phyloP scores from a whole-genome alignment of 768 basidiomycete species.

The Amanita jacksonii region DNA sequence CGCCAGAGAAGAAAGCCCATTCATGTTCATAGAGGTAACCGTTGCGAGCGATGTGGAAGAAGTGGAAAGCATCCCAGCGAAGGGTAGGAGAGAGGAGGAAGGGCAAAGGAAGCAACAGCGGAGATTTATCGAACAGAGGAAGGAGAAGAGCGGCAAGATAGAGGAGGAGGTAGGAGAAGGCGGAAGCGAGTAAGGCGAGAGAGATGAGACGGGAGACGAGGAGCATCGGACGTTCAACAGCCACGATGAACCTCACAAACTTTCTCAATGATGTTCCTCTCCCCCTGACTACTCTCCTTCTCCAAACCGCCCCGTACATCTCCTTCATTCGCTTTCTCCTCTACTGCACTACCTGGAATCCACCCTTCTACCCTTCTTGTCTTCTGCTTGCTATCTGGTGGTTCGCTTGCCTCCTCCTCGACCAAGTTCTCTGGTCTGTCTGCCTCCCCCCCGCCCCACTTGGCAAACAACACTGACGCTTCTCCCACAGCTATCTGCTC shows the following conservation, averaged over 20 bases:
- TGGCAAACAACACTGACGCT: too few species aligned
- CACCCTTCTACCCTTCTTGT: conserved; percentile 51
- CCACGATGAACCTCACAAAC: conserved; percentile 22
- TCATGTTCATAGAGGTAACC: conserved; percentile 65
- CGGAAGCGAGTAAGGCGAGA: too few species aligned
- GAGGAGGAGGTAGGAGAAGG: conserved; percentile 16
- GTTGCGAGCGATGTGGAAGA: conserved; percentile 51
- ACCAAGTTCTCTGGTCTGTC: conserved; percentile 31
- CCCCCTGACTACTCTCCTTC: conserved; percentile 49
- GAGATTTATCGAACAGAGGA: conserved; percentile 31
- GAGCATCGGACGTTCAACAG: background rate
- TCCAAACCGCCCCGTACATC: conserved; percentile 51
- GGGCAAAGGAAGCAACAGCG: conserved; percentile 17
- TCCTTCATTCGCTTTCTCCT: conserved; percentile 29
- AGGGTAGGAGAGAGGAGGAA: conserved; percentile 26
- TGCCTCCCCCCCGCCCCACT: conserved; percentile 9
- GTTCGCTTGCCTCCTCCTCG: conserved; percentile 57
- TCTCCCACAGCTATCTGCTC: conserved; percentile 26
- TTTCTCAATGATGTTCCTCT: conserved; percentile 54
- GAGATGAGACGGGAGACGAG: conserved; percentile 10
- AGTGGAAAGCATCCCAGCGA: conserved; percentile 89
- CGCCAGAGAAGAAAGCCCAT: conserved; percentile 81
- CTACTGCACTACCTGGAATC: conserved; percentile 50
- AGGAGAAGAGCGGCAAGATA: conserved; percentile 18
- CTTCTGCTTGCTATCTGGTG: conserved; percentile 70